These are phyloP conservation scores for Lactarius psammicola DNA, from an alignment of 768 basidiomycete species.

Conservation along the genomic window DNA sequence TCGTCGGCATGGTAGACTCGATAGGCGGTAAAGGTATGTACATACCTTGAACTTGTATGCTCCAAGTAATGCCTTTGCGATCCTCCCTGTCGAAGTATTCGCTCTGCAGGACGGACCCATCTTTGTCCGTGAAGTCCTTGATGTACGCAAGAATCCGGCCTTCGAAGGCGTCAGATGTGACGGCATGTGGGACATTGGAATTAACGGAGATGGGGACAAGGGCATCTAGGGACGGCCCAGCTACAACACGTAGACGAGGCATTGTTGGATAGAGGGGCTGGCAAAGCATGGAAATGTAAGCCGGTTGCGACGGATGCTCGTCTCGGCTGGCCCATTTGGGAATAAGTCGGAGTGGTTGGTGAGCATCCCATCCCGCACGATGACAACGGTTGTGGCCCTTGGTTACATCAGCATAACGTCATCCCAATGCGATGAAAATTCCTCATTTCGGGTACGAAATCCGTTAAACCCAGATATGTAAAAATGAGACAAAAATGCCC, in stretches of 20 bases:
- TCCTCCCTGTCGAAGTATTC: constrained; percentile 75
- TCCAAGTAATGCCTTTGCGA: constrained; percentile 80
- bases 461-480: background rate
- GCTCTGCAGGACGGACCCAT: constrained; percentile 47
- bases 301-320: too few relatives aligned
- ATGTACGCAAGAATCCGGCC: constrained; percentile 75
- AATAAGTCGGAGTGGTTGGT: too few relatives aligned
- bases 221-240: constrained; percentile 57
- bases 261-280: constrained; percentile 21
- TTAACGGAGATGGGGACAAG: constrained; percentile 72
- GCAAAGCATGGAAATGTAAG: background rate
- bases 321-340: background rate
- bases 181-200: constrained; percentile 47
- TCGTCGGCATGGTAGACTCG: background rate
- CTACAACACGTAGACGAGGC: constrained; percentile 69
- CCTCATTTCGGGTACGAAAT: background rate
- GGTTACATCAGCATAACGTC: background rate
- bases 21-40: background rate
- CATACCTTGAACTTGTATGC: constrained; percentile 85
- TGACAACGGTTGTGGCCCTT: too few relatives aligned
- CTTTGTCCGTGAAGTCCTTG: constrained; percentile 65
- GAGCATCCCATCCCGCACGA: too few relatives aligned
- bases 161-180: constrained; percentile 68
- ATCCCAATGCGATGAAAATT: background rate
- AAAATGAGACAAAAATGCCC: background rate